phyloP scores from a whole-genome alignment of 2,329 filamentous ascomycete genomes.

The Ramichloridium luteum region DNA sequence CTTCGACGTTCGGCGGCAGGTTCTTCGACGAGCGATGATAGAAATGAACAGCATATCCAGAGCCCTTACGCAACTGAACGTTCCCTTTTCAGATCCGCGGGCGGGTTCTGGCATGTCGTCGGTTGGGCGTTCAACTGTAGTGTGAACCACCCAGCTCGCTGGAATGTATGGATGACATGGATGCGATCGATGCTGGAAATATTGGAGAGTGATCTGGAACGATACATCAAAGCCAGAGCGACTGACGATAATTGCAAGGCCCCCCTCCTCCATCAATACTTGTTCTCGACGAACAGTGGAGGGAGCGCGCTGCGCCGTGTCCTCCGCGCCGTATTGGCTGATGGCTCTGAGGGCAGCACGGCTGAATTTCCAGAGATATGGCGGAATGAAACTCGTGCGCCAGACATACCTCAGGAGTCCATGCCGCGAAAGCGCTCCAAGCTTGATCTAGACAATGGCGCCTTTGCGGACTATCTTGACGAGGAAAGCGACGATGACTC shows the following conservation, averaged over 20 bases:
- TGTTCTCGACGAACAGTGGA: slow-evolving; percentile 30
- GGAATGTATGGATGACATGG: slow-evolving; percentile 73
- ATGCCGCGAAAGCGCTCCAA: slow-evolving; percentile 43
- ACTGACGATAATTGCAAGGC: slow-evolving; percentile 29
- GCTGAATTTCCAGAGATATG: slow-evolving; percentile 55
- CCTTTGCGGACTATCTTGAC: slow-evolving; percentile 26
- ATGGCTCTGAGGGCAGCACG: slow-evolving; percentile 42
- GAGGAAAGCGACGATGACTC: slow-evolving; percentile 13
- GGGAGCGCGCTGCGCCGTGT: slow-evolving; percentile 40
- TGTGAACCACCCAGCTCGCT: slow-evolving; percentile 56
- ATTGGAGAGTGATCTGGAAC: slow-evolving; percentile 57
- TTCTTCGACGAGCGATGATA: slow-evolving; percentile 16
- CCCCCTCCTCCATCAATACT: slow-evolving; percentile 51
- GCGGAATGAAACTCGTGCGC: slow-evolving; percentile 47
- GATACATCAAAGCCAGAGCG: slow-evolving; percentile 32
- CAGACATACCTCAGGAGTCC: slow-evolving; percentile 36
- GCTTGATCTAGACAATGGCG: slow-evolving; percentile 42
- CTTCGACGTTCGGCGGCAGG: slow-evolving; percentile 5
- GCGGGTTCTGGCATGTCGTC: slow-evolving; percentile 78
- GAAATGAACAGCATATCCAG: slow-evolving; percentile 41
- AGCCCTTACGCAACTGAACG: slow-evolving; percentile 50
- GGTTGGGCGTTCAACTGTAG: slow-evolving; percentile 95
- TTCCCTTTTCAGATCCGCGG: slow-evolving; percentile 61
- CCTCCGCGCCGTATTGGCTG: slow-evolving; percentile 55
- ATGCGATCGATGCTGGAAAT: slow-evolving; percentile 67